Conservation (phyloP, 148 eudicot genomes). For the Fallopia convolvulus region DNA sequence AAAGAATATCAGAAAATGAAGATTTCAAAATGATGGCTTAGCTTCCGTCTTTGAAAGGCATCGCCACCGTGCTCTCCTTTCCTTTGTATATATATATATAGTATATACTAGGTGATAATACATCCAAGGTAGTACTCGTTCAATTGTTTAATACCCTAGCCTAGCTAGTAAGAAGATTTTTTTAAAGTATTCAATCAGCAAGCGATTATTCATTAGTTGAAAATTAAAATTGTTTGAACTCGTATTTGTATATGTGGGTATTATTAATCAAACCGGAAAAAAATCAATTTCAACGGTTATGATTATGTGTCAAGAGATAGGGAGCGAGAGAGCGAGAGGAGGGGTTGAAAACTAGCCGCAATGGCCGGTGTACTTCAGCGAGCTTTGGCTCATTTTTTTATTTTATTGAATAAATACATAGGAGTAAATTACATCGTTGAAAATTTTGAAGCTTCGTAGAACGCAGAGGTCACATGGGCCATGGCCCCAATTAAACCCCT, state of each 20-base stretch:
- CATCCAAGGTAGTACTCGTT: background rate
- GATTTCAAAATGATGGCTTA: background rate
- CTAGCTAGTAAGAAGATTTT: background rate
- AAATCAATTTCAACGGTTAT: background rate
- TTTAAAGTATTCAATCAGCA: background rate
- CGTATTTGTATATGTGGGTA: background rate
- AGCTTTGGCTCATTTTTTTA: background rate
- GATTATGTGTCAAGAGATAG: slow-evolving; percentile 5
- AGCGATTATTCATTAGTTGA: background rate
- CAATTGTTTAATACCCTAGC: background rate
- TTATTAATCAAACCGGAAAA: background rate
- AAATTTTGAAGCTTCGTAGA: slow-evolving; percentile 1
- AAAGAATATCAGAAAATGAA: background rate
- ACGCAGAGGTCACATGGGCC: slow-evolving; percentile 6
- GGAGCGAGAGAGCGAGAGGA: background rate
- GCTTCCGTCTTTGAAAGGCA: background rate
- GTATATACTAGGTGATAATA: too few relatives aligned
- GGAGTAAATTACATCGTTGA: background rate
- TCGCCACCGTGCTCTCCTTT: background rate
- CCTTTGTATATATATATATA: background rate
- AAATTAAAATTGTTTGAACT: background rate
- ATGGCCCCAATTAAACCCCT: background rate
- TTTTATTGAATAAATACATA: background rate
- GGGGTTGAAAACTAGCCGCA: slow-evolving; percentile 5
- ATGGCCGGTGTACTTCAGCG: background rate